A percentile compares a stretch with the other conserved stretches of the same genome.
Conservation (phyloP, 1,139 yeast species). For the Candida gigantensis region DNA sequence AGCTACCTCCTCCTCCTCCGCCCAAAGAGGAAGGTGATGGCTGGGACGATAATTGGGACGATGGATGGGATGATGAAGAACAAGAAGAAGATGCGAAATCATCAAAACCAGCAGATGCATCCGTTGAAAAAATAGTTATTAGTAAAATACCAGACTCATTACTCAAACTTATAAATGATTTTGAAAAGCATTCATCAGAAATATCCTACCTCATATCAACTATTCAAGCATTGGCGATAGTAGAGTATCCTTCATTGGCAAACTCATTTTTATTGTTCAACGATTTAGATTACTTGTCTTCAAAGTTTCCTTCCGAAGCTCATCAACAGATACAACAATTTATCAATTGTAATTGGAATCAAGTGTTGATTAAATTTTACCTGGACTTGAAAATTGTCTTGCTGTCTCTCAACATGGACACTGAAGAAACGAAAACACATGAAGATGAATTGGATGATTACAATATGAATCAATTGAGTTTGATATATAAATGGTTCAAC, state of each 20-base stretch:
- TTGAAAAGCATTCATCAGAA: constrained; percentile 16
- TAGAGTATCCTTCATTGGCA: constrained; percentile 33
- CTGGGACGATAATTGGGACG: constrained; percentile 28
- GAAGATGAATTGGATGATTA: constrained; percentile 22
- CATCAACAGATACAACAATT: constrained; percentile 18
- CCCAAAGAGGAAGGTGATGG: constrained; percentile 17
- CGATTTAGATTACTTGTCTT: constrained; percentile 32
- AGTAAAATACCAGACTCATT: constrained; percentile 25
- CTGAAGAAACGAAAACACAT: constrained; percentile 5
- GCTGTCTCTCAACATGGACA: constrained; percentile 19
- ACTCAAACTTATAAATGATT: constrained; percentile 24
- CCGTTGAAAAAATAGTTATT: constrained; percentile 12
- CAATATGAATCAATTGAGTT: constrained; percentile 23
- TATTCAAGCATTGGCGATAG: constrained; percentile 33
- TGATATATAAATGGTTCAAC: constrained; percentile 28
- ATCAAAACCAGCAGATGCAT: neutral
- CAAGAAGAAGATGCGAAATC: constrained; percentile 6
- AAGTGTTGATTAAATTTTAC: constrained; percentile 22
- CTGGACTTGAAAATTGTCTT: constrained; percentile 21
- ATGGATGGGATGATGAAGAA: constrained; percentile 24
- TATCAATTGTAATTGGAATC: constrained; percentile 24
- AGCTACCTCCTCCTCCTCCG: no score
- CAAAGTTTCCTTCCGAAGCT: constrained; percentile 8
- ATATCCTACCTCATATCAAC: constrained; percentile 21
- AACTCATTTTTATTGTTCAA: constrained; percentile 38